Percentiles rank a stretch among this genome's conserved stretches.
Conservation (phyloP, 1,284 basidiomycete species). For the Cutaneotrichosporon spelunceum region DNA sequence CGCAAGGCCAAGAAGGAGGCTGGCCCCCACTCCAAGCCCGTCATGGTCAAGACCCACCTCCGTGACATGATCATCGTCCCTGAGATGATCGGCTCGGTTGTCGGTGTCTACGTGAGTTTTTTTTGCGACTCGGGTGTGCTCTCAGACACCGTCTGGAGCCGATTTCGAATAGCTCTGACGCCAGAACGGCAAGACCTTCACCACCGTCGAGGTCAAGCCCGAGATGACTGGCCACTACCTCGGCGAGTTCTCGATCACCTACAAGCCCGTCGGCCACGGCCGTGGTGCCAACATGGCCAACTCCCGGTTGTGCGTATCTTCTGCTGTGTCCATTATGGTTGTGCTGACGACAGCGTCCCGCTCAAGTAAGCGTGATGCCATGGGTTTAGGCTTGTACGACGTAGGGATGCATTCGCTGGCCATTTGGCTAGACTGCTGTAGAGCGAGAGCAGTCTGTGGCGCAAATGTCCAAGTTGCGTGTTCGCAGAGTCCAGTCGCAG, state of each 20-base stretch:
- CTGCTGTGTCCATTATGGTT: conserved; percentile 28
- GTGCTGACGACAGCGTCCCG: conserved; percentile 52
- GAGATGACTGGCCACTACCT: conserved; percentile 99
- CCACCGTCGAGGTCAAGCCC: conserved; percentile 98
- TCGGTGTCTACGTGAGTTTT: conserved; percentile 76
- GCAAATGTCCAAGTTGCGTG: too few relatives aligned
- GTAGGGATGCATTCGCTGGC: conserved; percentile 29
- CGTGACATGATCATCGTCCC: conserved; percentile 99
- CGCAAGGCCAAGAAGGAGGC: conserved; percentile 99
- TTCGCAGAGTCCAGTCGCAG: too few relatives aligned
- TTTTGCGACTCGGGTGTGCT: too few relatives aligned
- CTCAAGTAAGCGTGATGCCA: conserved; percentile 55
- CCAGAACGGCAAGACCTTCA: conserved; percentile 70
- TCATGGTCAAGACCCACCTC: conserved; percentile 97
- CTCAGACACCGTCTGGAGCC: too few relatives aligned
- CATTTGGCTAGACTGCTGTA: conserved; percentile 4
- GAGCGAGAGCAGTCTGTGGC: too few relatives aligned
- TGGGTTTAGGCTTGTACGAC: conserved; percentile 30
- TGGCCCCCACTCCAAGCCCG: conserved; percentile 95
- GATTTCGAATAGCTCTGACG: neutral
- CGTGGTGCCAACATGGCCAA: conserved; percentile 74
- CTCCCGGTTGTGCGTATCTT: conserved; percentile 57
- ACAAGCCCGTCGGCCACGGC: conserved; percentile 99
- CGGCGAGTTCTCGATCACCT: conserved; percentile 84
- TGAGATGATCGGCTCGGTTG: conserved; percentile 97